Base-by-base conservation (phyloP, 2,329 filamentous ascomycete genomes). In the Xenoacremonium recifei region DNA sequence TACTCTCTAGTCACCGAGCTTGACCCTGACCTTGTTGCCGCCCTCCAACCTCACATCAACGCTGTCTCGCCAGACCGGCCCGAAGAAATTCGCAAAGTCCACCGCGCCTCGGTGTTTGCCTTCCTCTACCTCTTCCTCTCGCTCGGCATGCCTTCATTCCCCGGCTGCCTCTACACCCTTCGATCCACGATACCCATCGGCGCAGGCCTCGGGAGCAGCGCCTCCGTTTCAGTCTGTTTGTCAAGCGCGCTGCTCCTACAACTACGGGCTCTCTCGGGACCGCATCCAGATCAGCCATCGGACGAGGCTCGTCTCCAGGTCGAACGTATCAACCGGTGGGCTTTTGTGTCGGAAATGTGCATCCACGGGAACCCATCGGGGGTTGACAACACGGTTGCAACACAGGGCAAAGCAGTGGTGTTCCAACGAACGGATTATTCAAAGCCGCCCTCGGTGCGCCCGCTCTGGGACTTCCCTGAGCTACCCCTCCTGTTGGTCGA, bases 351-450 rank as follows among this genome's bases (percentile, higher is more conserved):
- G 18, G 93, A 99, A 65, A 87, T 97, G 82, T 93, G 90, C 67
- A 96, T 97, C 49, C 93, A 99, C 62, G 93, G 92, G 27, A 97
- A 95, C 60, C 93, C 93, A 1, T 96, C 89, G 0, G 93, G 93
- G 0, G 89, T 99, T 32, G 93, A 99, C 68, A 99, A 99, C 66
- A 99, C 93, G 3, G 92, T 99, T 20, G 79, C 92, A 11, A 87
- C 91, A 11, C 88, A 95, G 58, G 93, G 93, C 43, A 96, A 96
- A 68, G 93, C 91, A 0, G 90, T 99, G 2, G 74, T 97, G 3
- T 99, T 95, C 69, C 85, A 92, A 58, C 79, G 91, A 39, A 78
- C 73, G 37, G 86, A 95, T 61, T 89, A 91, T 64, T 73, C 73
- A 44, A 85, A 85, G 60, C 88, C 91, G 3, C 89, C 92, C 0